Base-by-base conservation (phyloP, 805 yeast species). In the Yamadazyma endophytica region DNA sequence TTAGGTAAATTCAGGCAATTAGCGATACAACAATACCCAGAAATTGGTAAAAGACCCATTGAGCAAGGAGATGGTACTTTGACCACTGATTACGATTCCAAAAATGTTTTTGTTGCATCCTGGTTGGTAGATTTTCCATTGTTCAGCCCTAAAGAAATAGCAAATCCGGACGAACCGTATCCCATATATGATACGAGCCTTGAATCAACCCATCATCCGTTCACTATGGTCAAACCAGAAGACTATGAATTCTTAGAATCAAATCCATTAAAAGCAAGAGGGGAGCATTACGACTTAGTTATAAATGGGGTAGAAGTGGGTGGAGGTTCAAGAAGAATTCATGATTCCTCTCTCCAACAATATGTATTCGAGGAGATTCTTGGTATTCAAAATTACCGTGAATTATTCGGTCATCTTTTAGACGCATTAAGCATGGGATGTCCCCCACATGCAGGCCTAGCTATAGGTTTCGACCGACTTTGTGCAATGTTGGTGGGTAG, bases 381-480 rank as follows among this genome's bases (percentile, higher is more conserved):
- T 18, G 58, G 70, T 6, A 79, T 92, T 9, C 29, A 49, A 1
- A 61, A 85, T 40, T 73, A 84, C 17, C 69, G 79, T 26, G 50
- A 54, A 21, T 61, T 87, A 6, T 92, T 92, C 62, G 95, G 96
- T 0, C 99, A 92, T 58, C 64, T 92, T 24, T 64, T 92, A 19
- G 64, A 68, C 24, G 96, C 96, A 0, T 73, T 92, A 33, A 75
- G 75, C 15, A 76, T 83, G 61, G 98, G 98, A 1, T 87, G 97
- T 49, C 99, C 99, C 1, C 99, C 99, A 1, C 99, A 92, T 59
- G 96, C 97, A 2, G 99, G 99, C 0, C 66, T 92, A 22, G 99
- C 98, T 0, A 67, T 92, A 21, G 99, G 98, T 0, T 84, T 92
- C 44, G 99, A 92, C 54, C 66, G 99, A 40, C 64, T 92, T 67